Conservation (phyloP, 2,329 filamentous ascomycete genomes). For the Fusarium mexicanum region DNA sequence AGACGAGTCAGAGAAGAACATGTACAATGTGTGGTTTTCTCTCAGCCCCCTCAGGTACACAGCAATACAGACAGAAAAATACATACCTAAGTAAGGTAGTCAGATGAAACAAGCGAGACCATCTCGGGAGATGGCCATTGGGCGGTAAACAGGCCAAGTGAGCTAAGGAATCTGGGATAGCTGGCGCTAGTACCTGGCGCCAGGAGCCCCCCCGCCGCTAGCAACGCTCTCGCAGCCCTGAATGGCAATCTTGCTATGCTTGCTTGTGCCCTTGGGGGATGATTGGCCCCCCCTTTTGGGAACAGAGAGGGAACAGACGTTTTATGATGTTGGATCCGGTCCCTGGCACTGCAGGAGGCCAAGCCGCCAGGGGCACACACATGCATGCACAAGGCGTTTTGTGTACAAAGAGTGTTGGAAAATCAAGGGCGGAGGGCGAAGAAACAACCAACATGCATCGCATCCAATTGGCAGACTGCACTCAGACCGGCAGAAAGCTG, state of each 20-base stretch:
- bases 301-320: not conserved
- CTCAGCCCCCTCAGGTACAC: conserved; percentile 7
- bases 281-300: conserved; percentile 37
- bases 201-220: conserved; percentile 27
- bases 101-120: conserved; percentile 34
- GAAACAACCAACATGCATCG: not conserved
- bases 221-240: conserved; percentile 17
- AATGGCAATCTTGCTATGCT: conserved; percentile 18
- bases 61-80: not conserved
- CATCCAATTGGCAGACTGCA: not conserved
- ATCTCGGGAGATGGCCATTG: conserved; percentile 14
- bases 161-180: not conserved
- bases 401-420: not conserved
- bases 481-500: not conserved
- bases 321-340: conserved; percentile 19
- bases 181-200: conserved; percentile 25
- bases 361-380: conserved; percentile 11
- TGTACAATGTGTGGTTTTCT: conserved; percentile 13
- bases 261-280: not conserved
- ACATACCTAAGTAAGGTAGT: not conserved
- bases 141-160: not conserved
- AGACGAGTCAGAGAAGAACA: conserved; percentile 3
- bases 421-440: not conserved
- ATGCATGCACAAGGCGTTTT: not conserved
- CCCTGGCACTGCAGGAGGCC: conserved; percentile 5